Base-by-base conservation (phyloP, 1,284 basidiomycete genomes). In the Pholiota adiposa region DNA sequence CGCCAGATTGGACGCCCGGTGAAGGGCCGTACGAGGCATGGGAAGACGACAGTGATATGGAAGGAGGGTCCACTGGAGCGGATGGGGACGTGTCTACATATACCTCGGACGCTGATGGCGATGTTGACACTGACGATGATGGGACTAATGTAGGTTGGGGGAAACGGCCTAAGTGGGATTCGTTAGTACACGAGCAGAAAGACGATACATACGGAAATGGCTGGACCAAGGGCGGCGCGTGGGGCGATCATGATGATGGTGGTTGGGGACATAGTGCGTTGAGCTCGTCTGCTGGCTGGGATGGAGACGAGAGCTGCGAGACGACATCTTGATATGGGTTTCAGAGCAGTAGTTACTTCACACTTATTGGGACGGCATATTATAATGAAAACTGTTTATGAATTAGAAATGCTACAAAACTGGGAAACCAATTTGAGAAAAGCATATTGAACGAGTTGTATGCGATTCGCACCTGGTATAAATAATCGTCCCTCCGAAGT, bases 1-100 rank as follows among this genome's bases (percentile, higher is more conserved):
- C 78, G 4, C 63, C 69, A 1, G 77, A 77, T 58, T 81, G 78
- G 78, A 74, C 75, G 14, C 79, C 79, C 1, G 74, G 71, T 29
- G 75, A 74, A 60, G 73, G 60, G 51, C 65, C 57, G 38, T 62
- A 70, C 55, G 73, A 73, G 2, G 60, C 53, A 21, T 65, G 67
- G 52, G 72, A 69, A 46, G 72, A 31, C 11, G 29, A 69, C n/a
- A 74, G 71, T 19, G 75, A 73, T n/a, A 65, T 66, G 27, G 54
- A 55, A 25, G 64, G 58, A n/a, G 75, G 72, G 19, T 73, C 74
- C 14, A 75, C 73, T 0, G 77, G 71, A 19, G 72, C 70, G 34
- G 77, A 77, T 16, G 77, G 75, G 7, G 78, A 79, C 57, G 63
- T 78, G 34, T 79, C 77, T 54, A 73, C 73, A 67, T 71, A 72